Evolutionary conservation across 768 basidiomycete genomes (phyloP).

Genomic region (Aureoboletus auriporus): DNA sequence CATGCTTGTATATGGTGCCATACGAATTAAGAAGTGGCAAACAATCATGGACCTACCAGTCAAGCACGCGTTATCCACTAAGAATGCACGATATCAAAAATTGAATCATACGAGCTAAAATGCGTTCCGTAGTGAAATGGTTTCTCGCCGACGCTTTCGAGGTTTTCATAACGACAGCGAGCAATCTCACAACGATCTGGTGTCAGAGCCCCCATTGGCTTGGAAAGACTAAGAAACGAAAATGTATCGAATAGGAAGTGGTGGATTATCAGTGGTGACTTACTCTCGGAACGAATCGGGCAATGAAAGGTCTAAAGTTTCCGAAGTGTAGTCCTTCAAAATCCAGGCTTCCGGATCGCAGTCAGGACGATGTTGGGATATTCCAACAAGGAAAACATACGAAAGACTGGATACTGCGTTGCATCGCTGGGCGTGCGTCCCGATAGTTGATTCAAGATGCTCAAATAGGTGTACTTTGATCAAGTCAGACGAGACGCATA

Average conservation of each 20-base stretch:
- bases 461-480: constrained; percentile 79
- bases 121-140: constrained; percentile 95
- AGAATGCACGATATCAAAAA: background rate
- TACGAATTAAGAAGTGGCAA: constrained; percentile 87
- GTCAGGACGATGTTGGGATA: background rate
- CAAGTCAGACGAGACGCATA: background rate
- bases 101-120: constrained; percentile 60
- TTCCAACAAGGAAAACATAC: constrained; percentile 37
- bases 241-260: background rate
- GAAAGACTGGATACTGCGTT: constrained; percentile 91
- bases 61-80: background rate
- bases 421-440: constrained; percentile 93
- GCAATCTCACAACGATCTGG: constrained; percentile 72
- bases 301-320: constrained; percentile 59
- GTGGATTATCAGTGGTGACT: constrained; percentile 20
- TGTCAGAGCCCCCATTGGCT: constrained; percentile 90
- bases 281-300: constrained; percentile 70
- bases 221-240: constrained; percentile 53
- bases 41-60: constrained; percentile 77
- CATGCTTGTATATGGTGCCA: constrained; percentile 91
- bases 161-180: constrained; percentile 63
- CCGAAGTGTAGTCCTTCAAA: constrained; percentile 76
- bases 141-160: constrained; percentile 76
- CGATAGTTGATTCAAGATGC: constrained; percentile 87
- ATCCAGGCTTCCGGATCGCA: constrained; percentile 69